A percentile compares a stretch with the other conserved stretches of the same genome.
Evolutionary conservation across 1,284 basidiomycete species (phyloP).

Genomic region (Lentinus polychrous): DNA sequence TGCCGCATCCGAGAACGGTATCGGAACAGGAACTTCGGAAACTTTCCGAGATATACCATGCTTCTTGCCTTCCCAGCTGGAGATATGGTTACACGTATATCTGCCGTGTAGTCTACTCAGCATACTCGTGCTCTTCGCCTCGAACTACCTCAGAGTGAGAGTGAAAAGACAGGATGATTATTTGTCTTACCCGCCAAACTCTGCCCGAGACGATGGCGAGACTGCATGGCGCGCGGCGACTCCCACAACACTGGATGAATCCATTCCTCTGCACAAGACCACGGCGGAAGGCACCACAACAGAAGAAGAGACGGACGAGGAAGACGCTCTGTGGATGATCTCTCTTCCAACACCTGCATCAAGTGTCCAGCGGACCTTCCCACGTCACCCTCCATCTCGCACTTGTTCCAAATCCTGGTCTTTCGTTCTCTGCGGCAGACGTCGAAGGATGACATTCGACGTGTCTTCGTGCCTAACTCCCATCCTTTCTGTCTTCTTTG

Average conservation of each 20-base stretch:
- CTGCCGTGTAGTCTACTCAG: slow-evolving; percentile 36
- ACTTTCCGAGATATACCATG: slow-evolving; percentile 43
- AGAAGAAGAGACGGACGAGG: neutral
- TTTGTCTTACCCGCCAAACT: neutral
- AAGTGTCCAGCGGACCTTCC: neutral
- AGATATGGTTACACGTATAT: slow-evolving; percentile 47
- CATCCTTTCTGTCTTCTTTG: slow-evolving; percentile 10
- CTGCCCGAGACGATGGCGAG: neutral
- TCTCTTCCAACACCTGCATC: slow-evolving; percentile 1
- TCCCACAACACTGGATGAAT: slow-evolving; percentile 2
- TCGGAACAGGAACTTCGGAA: neutral
- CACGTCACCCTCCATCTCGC: neutral
- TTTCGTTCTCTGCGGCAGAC: slow-evolving; percentile 22
- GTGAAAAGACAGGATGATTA: slow-evolving; percentile 14
- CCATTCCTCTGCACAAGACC: neutral
- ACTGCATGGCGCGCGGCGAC: slow-evolving; percentile 2
- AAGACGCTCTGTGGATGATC: neutral
- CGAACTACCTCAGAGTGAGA: slow-evolving; percentile 17
- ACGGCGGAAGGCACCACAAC: neutral
- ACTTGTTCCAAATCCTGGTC: slow-evolving; percentile 13
- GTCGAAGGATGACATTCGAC: slow-evolving; percentile 23
- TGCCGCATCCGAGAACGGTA: slow-evolving; percentile 9
- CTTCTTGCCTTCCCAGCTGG: slow-evolving; percentile 50
- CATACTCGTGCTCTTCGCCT: slow-evolving; percentile 22
- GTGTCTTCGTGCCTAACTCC: neutral